Evolutionary conservation across 2,329 filamentous ascomycete species (phyloP), one percentile per base, ranked within the genome.

Genomic region (Diaporthe capsici): DNA sequence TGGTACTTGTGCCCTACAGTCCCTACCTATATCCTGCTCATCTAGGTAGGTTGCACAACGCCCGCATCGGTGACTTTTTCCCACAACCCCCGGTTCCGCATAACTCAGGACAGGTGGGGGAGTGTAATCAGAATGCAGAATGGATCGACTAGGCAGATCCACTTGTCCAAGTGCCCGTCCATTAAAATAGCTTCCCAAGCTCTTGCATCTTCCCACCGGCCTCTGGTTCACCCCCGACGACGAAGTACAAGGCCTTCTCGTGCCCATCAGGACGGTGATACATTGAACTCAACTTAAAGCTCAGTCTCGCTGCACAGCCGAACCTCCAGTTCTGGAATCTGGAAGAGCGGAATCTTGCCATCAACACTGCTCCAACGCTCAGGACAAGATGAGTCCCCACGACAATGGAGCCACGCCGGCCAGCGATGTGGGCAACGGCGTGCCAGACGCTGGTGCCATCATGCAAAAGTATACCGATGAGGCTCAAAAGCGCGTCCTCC

Each of bases 381-480:
- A 57, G 15, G 5, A 22, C 53, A 49, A 47, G 25, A 71, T 71
- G 68, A n/a, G 10, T 22, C n/a, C 39, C 17, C 53, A 13, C 25
- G 39, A 63, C n/a, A 31, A 63, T 28, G 60, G 13, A 49, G 53
- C 20, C 22, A 25, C 25, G 1, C 13, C 53, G 31, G 39, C 39
- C 53, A 34, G 37, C 37, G 22, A 31, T n/a, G 12, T 71, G 28
- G 25, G 37, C 51, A 28, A 39, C 15, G 37, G 13, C 22, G 1
- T n/a, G 37, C 51, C 44, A n/a, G 39, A 71, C 20, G 53, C 68
- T 5, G 53, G 39, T 31, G 44, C 49, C 4, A 47, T 53, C 39
- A 55, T 61, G 31, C 13, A 81, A 31, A 83, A 82, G 63, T 85
- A 85, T 76, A 75, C 76, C 10, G 79, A 82, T 34, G 84, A 85